Base-by-base conservation (phyloP, 192 early-diverging fungal species). In the Podochytrium sp. region DNA sequence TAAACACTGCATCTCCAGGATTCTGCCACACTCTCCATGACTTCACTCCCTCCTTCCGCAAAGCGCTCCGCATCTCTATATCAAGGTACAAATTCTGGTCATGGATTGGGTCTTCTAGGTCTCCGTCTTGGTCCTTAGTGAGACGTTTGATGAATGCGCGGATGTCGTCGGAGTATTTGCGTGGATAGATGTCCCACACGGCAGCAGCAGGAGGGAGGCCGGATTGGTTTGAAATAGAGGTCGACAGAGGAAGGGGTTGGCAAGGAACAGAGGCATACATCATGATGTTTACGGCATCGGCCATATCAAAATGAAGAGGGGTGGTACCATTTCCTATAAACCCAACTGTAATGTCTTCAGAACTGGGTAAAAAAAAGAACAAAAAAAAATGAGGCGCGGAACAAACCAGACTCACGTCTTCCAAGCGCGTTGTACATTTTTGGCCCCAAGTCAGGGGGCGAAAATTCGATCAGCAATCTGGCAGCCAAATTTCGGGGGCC, bases 241-340 rank as follows among this genome's bases (percentile, higher is more conserved):
- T 3, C 3, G 23, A 33, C 40, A 30, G 30, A 53, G 18, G 33
- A 29, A 18, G 30, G 51, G 2, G 32, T 25, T 71, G 65, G 4
- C 42, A 18, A 27, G 38, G 50, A 56, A 40, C 51, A 14, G 34
- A 59, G 47, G 79, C 70, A 52, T 90, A 87, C 16, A 84, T 85
- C 91, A 94, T 91, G 16, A 94, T 79, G 55, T 93, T 94, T 27
- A 91, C 89, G 0, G 91, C 91, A 61, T 94, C 91, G 2, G 93
- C 85, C 83, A 92, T 90, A 70, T 94, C 91, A 51, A 90, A 83
- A 62, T 94, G 91, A 35, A 94, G 77, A 42, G 90, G 90, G 0
- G 91, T 94, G 1, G 90, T 94, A 41, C 91, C 91, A 1, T 77
- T 66, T 42, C 66, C 66, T 55, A 49, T 30, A 33, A 16, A 34